Base-by-base conservation (phyloP, 441 rosid species). In the Breynia disticha region DNA sequence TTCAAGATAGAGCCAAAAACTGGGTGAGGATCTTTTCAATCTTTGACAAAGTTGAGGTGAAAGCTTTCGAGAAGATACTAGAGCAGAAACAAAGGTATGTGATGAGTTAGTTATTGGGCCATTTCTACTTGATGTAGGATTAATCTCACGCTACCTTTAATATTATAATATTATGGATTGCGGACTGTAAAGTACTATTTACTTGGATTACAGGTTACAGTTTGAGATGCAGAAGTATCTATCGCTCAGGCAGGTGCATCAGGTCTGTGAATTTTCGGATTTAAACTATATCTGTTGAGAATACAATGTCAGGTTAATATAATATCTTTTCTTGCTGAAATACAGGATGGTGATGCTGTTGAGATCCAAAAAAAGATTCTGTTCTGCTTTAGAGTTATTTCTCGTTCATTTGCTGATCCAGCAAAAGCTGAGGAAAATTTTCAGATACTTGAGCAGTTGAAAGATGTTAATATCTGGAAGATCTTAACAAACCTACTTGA, bases 161-260 rank as follows among this genome's bases (percentile, higher is more conserved):
- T 21, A 37, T 48, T 70, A 65, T 64, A 56, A 64, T 74, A 66
- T 56, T 56, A 65, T 61, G 46, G 62, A 57, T 59, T 74, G 60
- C 62, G 53, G 50, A 66, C 67, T 82, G 68, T 72, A 60, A 56
- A 62, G 55, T 69, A 50, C 8, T 64, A 67, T 76, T 58, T 69
- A 73, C 65, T 77, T 72, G 72, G 59, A 69, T 76, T 79, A 73
- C 87, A 94, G 99, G 88, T 80, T 87, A 78, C 98, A 95, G 67
- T 97, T 80, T 70, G 99, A 95, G 83, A 87, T 90, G 95, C 97
- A 76, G 84, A 82, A 66, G 67, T 95, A 90, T 72, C 74, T 90
- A 54, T 80, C 84, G 35, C 73, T 86, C 50, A 84, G 93, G 86
- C 90, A 84, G 78, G 72, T 50, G 72, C 83, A 79, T 65, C 89